These are phyloP conservation scores for Wickerhamomyces sp. DNA, from an alignment of 1,139 yeast species.

Conservation along the genomic window DNA sequence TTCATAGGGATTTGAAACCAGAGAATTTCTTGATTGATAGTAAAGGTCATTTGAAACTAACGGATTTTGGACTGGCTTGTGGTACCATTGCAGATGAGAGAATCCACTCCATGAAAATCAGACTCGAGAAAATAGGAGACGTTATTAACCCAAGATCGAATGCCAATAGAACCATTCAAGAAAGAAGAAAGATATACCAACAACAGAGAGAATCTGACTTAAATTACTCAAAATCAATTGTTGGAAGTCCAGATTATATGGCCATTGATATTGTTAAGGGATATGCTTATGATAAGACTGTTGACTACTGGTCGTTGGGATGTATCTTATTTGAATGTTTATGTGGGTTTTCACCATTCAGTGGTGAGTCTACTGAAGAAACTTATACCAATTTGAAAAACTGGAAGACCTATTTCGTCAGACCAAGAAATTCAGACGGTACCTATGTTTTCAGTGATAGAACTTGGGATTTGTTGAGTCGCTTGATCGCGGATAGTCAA, in stretches of 20 bases:
- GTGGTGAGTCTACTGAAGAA: constrained; percentile 91
- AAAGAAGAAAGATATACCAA: constrained; percentile 81
- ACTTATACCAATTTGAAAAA: constrained; percentile 90
- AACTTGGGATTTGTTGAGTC: constrained; percentile 86
- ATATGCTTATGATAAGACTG: constrained; percentile 87
- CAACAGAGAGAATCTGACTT: constrained; percentile 61
- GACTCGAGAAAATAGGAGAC: constrained; percentile 76
- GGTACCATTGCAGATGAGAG: constrained; percentile 93
- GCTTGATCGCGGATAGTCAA: constrained; percentile 74
- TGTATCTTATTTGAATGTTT: constrained; percentile 91
- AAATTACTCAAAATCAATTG: constrained; percentile 89
- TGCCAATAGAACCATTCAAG: constrained; percentile 66
- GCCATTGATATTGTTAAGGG: constrained; percentile 91
- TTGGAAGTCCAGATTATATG: constrained; percentile 99
- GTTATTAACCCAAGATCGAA: constrained; percentile 50
- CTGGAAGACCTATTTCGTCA: constrained; percentile 82
- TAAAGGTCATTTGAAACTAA: constrained; percentile 91
- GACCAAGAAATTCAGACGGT: constrained; percentile 93
- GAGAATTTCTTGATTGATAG: constrained; percentile 94
- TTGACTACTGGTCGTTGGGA: constrained; percentile 98
- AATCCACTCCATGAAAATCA: constrained; percentile 86
- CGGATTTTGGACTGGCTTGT: constrained; percentile 97
- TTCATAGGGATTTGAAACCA: constrained; percentile 96
- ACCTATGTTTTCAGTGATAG: constrained; percentile 91
- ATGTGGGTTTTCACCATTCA: constrained; percentile 95